Evolutionary conservation across 805 yeast genomes (phyloP), one percentile per base, ranked within the genome.

Genomic region (Debaryomyces hansenii): DNA sequence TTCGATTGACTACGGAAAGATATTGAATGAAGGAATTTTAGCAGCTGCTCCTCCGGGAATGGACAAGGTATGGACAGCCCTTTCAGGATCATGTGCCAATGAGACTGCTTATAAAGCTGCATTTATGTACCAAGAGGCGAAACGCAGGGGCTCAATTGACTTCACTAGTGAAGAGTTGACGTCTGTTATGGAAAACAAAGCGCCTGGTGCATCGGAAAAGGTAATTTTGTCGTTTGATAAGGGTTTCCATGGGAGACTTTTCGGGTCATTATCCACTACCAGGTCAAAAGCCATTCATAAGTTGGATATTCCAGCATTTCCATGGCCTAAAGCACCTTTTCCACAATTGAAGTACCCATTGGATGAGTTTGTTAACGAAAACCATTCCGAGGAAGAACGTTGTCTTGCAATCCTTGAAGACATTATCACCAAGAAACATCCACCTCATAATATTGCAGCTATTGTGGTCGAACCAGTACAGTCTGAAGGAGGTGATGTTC

Each of bases 401-500:
- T 78, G 83, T 50, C 66, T 79, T 51, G 67, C 58, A 5, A 74
- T 59, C 34, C 66, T 79, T 40, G 82, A 78, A 52, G 50, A 56
- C 3, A 61, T 71, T 31, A 58, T 77, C 52, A 54, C 60, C 38
- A 39, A 52, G 36, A 45, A 50, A 40, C 57, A 63, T 37, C 70
- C 71, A 51, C 75, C 77, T 27, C 62, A 64, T 40, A 65, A 70
- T 39, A 68, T 79, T 46, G 96, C 96, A 39, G 96, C 96, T 43
- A 75, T 88, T 45, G 81, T 91, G 61, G 82, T 90, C 53, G 97
- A 91, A 75, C 97, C 97, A 51, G 83, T 87, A 53, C 96, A 88
- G 70, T 83, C 91, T 32, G 96, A 87, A 72, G 96, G 96, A 66
- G 96, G 96, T 67, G 96, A 87, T 69, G 86, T 87, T 75, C 96